Percentiles rank a stretch among this genome's conserved stretches.
Evolutionary conservation across 768 basidiomycete species (phyloP).

Genomic region (Serendipita sp.): DNA sequence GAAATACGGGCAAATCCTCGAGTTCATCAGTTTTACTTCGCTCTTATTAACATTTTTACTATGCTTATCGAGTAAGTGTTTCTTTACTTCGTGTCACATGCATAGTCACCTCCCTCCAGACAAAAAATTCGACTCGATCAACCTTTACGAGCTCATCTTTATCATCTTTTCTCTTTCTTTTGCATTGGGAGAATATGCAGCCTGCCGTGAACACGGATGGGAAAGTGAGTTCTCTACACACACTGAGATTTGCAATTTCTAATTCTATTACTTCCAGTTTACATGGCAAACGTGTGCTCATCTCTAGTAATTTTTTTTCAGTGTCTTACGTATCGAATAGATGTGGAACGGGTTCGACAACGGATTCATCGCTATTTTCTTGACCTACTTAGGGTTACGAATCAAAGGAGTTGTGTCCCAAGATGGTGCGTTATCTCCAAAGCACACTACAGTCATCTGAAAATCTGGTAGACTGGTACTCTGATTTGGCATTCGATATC

Average conservation of each 20-base stretch:
- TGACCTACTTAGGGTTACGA: conserved; percentile 51
- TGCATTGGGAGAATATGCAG: conserved; percentile 73
- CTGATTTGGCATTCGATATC: conserved; percentile 63
- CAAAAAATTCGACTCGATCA: conserved; percentile 35
- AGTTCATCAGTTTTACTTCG: conserved; percentile 60
- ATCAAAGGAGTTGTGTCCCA: conserved; percentile 40
- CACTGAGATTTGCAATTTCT: background rate
- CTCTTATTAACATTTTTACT: conserved; percentile 56
- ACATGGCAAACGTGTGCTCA: conserved; percentile 56
- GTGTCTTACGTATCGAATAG: too few species aligned
- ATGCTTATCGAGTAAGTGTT: conserved; percentile 53
- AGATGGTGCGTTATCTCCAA: conserved; percentile 30
- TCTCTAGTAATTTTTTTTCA: conserved; percentile 1
- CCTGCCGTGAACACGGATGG: conserved; percentile 79
- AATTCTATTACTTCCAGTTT: conserved; percentile 30
- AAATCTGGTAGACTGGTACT: conserved; percentile 17
- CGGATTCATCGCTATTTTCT: conserved; percentile 51
- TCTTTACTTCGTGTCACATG: background rate
- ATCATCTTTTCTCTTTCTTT: conserved; percentile 66
- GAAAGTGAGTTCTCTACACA: conserved; percentile 37
- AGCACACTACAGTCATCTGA: conserved; percentile 6
- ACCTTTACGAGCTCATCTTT: conserved; percentile 55
- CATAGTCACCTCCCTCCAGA: conserved; percentile 25
- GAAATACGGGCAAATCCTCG: conserved; percentile 58
- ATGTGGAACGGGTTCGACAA: conserved; percentile 89